Conservation (phyloP, 1,139 yeast genomes). For the Pichia sp. region DNA sequence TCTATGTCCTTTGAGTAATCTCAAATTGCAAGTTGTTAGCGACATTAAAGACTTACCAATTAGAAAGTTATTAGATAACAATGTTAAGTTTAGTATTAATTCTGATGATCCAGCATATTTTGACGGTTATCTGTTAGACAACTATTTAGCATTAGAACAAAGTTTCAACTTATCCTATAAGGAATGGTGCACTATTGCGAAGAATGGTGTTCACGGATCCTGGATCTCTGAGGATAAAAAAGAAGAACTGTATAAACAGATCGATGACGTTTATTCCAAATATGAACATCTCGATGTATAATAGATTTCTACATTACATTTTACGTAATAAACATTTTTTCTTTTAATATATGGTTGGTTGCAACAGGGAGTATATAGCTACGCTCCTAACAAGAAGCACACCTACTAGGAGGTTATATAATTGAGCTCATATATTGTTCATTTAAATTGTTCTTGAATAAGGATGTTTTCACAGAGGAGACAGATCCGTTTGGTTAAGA, state of each 20-base stretch:
- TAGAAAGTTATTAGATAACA: slow-evolving; percentile 44
- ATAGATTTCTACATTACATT: neutral
- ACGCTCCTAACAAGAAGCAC: too few relatives aligned
- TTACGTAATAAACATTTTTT: neutral
- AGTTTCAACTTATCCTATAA: slow-evolving; percentile 49
- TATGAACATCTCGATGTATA: slow-evolving; percentile 20
- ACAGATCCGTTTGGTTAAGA: too few relatives aligned
- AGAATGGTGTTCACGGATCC: slow-evolving; percentile 58
- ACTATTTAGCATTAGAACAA: slow-evolving; percentile 56
- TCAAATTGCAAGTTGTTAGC: slow-evolving; percentile 63
- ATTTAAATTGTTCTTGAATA: too few relatives aligned
- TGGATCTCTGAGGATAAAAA: slow-evolving; percentile 54
- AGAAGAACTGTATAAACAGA: slow-evolving; percentile 31
- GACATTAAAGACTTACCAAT: slow-evolving; percentile 62
- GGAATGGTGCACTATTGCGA: slow-evolving; percentile 52
- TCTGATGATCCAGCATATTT: slow-evolving; percentile 86
- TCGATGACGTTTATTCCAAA: slow-evolving; percentile 41
- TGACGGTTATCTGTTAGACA: slow-evolving; percentile 74
- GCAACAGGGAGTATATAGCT: too few relatives aligned
- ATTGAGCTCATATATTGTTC: too few relatives aligned
- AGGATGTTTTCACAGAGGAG: too few relatives aligned
- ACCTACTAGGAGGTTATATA: too few relatives aligned
- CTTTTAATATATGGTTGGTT: too few relatives aligned
- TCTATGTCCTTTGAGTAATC: slow-evolving; percentile 70
- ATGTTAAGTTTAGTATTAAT: slow-evolving; percentile 68